These are phyloP conservation scores for Graphilbum sp. DNA, from an alignment of 2,329 filamentous ascomycete species.

Conservation along the genomic window DNA sequence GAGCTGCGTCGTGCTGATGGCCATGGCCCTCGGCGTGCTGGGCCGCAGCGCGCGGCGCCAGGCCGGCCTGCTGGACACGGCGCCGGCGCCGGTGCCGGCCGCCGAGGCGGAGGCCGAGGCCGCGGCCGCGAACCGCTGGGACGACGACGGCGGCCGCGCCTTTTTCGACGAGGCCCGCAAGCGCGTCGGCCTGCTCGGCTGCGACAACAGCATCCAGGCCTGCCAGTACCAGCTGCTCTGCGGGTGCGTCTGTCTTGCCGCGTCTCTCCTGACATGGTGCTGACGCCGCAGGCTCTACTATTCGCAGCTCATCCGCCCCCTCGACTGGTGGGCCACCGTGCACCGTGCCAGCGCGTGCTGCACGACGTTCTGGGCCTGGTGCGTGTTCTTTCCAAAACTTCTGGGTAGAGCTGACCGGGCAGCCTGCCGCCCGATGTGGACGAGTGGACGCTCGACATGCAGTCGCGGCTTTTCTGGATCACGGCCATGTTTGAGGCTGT, in stretches of 20 bases:
- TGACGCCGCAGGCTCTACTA: slow-evolving; percentile 15
- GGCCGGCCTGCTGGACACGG: slow-evolving; percentile 24
- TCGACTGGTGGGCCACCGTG: slow-evolving; percentile 36
- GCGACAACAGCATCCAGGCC: slow-evolving; percentile 24
- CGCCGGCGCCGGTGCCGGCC: slow-evolving; percentile 5
- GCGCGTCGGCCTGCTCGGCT: slow-evolving; percentile 21
- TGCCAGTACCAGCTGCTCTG: slow-evolving; percentile 35
- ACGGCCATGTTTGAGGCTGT: slow-evolving; percentile 39
- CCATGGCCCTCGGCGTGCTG: slow-evolving; percentile 33
- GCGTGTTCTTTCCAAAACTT: too few species aligned
- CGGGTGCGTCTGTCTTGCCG: slow-evolving; percentile 15
- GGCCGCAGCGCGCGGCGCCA: slow-evolving; percentile 31
- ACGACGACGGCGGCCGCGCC: slow-evolving; percentile 22
- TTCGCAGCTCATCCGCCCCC: slow-evolving; percentile 31
- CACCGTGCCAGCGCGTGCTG: slow-evolving; percentile 33
- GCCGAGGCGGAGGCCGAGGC: background rate
- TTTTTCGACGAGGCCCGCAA: slow-evolving; percentile 38
- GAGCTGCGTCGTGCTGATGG: slow-evolving; percentile 31
- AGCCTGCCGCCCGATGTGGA: slow-evolving; percentile 25
- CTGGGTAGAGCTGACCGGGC: too few species aligned
- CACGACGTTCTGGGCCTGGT: slow-evolving; percentile 27
- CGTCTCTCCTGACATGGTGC: background rate
- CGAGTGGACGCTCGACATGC: slow-evolving; percentile 38
- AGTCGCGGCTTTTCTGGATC: slow-evolving; percentile 37
- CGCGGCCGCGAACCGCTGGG: too few species aligned